Evolutionary conservation across 805 yeast genomes (phyloP).

Genomic region (Monosporozyma unispora): DNA sequence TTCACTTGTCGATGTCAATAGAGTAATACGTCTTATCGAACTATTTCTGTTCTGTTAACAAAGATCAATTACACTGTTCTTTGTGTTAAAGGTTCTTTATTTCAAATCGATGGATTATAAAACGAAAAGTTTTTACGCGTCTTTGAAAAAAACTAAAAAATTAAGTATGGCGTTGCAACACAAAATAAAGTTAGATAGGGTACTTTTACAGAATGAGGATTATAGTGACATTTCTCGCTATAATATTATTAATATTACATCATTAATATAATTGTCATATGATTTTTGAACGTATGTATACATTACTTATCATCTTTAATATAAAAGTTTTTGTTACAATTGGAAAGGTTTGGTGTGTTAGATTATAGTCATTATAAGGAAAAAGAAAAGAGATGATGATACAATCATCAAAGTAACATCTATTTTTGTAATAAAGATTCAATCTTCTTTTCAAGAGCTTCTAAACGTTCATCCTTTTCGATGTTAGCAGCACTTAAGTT

Average conservation of each 20-base stretch:
- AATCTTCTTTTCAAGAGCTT: conserved; percentile 50
- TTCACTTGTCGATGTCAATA: neutral
- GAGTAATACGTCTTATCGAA: neutral
- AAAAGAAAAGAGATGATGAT: neutral
- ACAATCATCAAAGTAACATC: conserved; percentile 18
- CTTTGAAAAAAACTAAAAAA: neutral
- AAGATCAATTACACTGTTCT: too few species aligned
- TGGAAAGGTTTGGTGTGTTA: neutral
- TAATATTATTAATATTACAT: neutral
- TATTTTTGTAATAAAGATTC: conserved; percentile 36
- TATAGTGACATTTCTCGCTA: neutral
- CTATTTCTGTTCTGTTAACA: too few species aligned
- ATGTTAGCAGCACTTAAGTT: conserved; percentile 43
- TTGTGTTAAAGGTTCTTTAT: neutral
- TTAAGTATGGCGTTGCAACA: neutral
- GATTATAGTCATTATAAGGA: neutral
- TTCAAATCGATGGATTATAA: neutral
- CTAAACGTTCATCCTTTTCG: conserved; percentile 59
- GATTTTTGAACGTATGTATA: neutral
- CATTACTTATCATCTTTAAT: neutral
- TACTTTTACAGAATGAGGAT: too few species aligned
- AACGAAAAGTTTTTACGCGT: conserved; percentile 1
- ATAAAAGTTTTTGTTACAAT: neutral
- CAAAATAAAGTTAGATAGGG: neutral
- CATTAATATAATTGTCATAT: neutral